Conservation (phyloP, 139 green algal genomes). For the Micractinium conductrix region DNA sequence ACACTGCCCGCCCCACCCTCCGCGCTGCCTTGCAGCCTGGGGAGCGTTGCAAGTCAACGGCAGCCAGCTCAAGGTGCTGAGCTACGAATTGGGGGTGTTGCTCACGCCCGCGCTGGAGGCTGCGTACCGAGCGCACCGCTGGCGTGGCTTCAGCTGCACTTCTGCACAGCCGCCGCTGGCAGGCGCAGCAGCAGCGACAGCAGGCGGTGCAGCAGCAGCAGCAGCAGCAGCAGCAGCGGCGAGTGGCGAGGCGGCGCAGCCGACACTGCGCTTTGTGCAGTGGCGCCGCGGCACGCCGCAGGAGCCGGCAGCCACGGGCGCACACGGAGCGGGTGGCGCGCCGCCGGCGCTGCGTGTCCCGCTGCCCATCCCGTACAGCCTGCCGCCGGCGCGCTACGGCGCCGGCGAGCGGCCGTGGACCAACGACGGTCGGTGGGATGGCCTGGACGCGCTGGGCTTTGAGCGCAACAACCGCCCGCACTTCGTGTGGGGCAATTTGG, state of each 20-base stretch:
- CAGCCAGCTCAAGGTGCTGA: conserved; percentile 56
- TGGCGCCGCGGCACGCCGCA: conserved; percentile 19
- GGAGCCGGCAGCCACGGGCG: neutral
- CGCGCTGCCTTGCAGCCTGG: conserved; percentile 71
- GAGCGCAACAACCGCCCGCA: too few relatives aligned
- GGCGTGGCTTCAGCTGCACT: conserved; percentile 37
- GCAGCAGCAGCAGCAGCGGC: neutral
- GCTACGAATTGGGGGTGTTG: conserved; percentile 86
- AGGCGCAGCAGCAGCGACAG: neutral
- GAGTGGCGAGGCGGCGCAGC: neutral
- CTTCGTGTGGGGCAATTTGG: neutral
- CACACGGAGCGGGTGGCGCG: neutral
- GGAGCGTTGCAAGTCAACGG: conserved; percentile 74
- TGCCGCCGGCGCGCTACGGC: conserved; percentile 30
- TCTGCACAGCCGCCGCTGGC: neutral
- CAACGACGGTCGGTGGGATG: neutral
- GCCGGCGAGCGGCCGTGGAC: conserved; percentile 25
- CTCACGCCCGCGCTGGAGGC: conserved; percentile 63
- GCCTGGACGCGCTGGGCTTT: conserved; percentile 22
- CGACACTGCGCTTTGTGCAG: conserved; percentile 20
- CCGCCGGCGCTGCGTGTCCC: conserved; percentile 15
- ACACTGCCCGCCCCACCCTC: neutral
- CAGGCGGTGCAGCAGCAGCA: neutral
- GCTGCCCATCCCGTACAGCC: conserved; percentile 37
- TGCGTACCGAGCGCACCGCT: conserved; percentile 46